Evolutionary conservation across 164 flowering plant species (phyloP), one percentile per base, ranked within the genome.

Genomic region (Liriodendron chinense): DNA sequence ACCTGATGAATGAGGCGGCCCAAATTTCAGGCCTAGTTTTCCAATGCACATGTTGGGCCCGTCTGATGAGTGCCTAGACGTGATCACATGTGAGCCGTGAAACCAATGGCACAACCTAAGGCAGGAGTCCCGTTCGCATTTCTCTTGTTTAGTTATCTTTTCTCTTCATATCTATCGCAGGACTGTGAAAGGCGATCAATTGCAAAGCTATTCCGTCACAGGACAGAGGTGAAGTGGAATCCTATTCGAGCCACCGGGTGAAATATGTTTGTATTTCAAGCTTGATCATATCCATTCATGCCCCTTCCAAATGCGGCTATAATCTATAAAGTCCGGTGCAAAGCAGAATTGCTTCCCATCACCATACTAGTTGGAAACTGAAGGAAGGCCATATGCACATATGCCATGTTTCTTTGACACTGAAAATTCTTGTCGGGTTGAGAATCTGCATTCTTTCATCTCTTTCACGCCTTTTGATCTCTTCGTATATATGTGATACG

Each of bases 171-270:
- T 53, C 18, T 53, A 16, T 53, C 12, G 81, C 88, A 94, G 97
- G 97, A 92, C 74, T 93, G 97, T 79, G 97, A 92, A 86, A 87
- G 98, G 80, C 81, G 97, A 80, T 76, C 82, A 57, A 85, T 91
- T 69, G 92, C 95, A 0, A 94, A 92, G 81, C 80, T 94, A 70
- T 94, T 74, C 84, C 96, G 71, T 74, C 98, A 92, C 77, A 85
- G 93, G 74, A 71, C 91, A 62, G 94, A 93, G 73, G 96, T 88
- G 78, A 89, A 83, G 80, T 83, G 91, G 65, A 81, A 68, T 65
- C 28, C 79, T 34, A 83, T 78, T 73, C 78, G 70, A 48, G 87
- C 80, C 71, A 59, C 28, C 1, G 80, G 68, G 49, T 86, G 76
- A 78, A 34, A 10, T 25, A 6, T 47, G 50, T 20, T 69, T 18